Evolutionary conservation across 2,329 filamentous ascomycete species (phyloP).

Genomic region (Calonectria henricotiae): DNA sequence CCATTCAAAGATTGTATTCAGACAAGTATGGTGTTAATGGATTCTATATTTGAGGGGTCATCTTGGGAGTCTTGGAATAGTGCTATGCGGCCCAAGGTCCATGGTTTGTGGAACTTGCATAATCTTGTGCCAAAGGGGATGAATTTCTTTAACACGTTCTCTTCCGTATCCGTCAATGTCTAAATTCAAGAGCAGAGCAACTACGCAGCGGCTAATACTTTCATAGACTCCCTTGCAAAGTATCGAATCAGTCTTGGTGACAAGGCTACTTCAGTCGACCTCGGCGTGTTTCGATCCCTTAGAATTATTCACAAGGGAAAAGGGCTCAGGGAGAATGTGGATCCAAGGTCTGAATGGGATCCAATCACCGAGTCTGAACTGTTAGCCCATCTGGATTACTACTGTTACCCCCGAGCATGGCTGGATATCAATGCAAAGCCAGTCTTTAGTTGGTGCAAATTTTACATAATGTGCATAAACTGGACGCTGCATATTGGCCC

Average conservation of each 20-base stretch:
- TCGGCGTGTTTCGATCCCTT: not conserved
- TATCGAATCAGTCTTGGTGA: not conserved
- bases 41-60: too few species aligned
- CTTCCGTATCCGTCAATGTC: not conserved
- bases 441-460: not conserved
- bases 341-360: not conserved
- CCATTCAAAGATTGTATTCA: too few species aligned
- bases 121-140: not conserved
- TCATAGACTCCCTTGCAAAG: not conserved
- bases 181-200: not conserved
- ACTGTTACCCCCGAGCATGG: not conserved
- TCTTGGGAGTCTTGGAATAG: too few species aligned
- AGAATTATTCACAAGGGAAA: not conserved
- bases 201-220: conserved; percentile 8
- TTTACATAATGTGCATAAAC: not conserved
- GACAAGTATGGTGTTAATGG: too few species aligned
- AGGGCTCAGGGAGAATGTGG: not conserved
- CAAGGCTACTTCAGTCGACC: not conserved
- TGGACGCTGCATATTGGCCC: not conserved
- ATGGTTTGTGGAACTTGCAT: not conserved
- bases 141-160: conserved; percentile 7
- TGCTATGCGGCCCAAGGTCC: too few species aligned
- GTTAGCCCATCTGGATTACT: not conserved
- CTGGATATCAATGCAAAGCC: not conserved
- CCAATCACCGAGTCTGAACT: not conserved